These are phyloP conservation scores for Ajuga reptans DNA, from an alignment of 305 asterid genomes.

Conservation along the genomic window DNA sequence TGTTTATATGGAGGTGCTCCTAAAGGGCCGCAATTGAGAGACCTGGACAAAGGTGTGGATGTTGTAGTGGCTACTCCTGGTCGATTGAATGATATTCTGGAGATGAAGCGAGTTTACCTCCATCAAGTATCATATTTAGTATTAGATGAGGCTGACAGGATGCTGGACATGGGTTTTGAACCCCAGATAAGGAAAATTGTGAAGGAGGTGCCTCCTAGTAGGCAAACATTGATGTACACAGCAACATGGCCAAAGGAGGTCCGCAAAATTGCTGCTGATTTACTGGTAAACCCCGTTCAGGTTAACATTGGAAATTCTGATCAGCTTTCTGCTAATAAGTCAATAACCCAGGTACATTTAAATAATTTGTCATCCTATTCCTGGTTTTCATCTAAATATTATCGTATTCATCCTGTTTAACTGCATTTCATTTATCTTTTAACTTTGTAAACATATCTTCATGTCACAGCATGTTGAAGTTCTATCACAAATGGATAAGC, in stretches of 20 bases:
- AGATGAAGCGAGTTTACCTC: constrained; percentile 72
- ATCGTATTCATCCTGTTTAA: neutral
- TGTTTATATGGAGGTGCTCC: constrained; percentile 80
- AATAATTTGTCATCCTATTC: neutral
- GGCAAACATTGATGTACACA: constrained; percentile 91
- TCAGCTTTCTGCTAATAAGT: constrained; percentile 80
- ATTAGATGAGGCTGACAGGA: constrained; percentile 92
- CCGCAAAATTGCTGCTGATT: constrained; percentile 81
- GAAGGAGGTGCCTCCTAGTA: constrained; percentile 70
- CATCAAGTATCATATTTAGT: constrained; percentile 80
- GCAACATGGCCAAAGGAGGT: constrained; percentile 98
- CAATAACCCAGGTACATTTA: constrained; percentile 68
- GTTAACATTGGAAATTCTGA: constrained; percentile 84
- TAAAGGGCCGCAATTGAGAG: constrained; percentile 74
- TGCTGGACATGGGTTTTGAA: constrained; percentile 99
- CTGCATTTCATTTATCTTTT: constrained; percentile 3
- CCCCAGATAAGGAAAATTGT: constrained; percentile 95
- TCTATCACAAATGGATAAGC: constrained; percentile 56
- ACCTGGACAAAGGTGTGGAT: constrained; percentile 69
- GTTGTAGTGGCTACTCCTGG: constrained; percentile 97
- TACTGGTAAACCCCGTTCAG: constrained; percentile 72
- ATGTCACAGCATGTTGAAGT: constrained; percentile 60
- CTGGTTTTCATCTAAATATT: neutral
- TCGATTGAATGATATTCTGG: constrained; percentile 84
- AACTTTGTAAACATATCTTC: constrained; percentile 10